These are phyloP conservation scores for Fusarium mexicanum DNA, from an alignment of 2,329 filamentous ascomycete genomes.

Conservation along the genomic window DNA sequence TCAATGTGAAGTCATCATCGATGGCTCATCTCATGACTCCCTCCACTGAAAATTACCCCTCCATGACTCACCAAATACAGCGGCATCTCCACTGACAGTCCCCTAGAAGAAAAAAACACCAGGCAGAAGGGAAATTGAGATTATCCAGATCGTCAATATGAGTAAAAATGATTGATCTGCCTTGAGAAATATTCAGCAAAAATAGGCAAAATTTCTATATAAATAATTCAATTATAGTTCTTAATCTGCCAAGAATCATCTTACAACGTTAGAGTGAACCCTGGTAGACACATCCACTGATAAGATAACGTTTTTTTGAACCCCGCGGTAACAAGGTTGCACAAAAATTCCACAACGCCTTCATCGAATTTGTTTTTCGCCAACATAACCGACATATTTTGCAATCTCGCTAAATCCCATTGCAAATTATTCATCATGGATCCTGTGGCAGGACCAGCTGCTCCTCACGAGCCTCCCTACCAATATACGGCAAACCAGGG, in stretches of 20 bases:
- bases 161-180: background rate
- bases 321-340: constrained; percentile 37
- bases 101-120: background rate
- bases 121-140: background rate
- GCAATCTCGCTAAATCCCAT: background rate
- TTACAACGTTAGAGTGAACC: background rate
- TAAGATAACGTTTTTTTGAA: constrained; percentile 39
- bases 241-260: background rate
- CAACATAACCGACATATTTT: background rate
- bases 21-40: constrained; percentile 28
- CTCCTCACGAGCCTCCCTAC: constrained; percentile 58
- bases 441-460: constrained; percentile 44
- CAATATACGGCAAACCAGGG: constrained; percentile 56
- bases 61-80: constrained; percentile 32
- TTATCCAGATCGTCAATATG: background rate
- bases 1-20: constrained; percentile 4
- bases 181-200: no score
- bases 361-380: background rate
- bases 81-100: constrained; percentile 11
- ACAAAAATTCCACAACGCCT: constrained; percentile 36
- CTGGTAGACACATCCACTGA: constrained; percentile 13
- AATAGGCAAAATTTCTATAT: background rate
- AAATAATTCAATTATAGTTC: background rate
- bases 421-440: constrained; percentile 27
- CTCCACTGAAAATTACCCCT: constrained; percentile 18